Percentiles rank a stretch among this genome's conserved stretches.
These are phyloP conservation scores for Coniochaeta prunicola DNA, from an alignment of 2,329 filamentous ascomycete genomes.

Conservation along the genomic window DNA sequence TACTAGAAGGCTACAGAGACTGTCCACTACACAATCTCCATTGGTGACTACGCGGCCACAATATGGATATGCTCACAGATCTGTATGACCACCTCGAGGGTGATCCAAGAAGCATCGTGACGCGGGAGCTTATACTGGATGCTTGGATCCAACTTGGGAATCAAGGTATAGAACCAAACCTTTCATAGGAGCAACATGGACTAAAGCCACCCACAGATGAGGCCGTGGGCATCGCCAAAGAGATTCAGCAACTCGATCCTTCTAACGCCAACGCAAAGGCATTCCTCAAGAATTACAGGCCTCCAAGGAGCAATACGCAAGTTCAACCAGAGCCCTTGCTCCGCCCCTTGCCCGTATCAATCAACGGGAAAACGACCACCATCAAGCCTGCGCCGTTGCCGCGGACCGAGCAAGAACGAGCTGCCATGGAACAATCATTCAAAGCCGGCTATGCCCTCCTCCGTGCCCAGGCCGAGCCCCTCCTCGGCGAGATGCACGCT, in stretches of 20 bases:
- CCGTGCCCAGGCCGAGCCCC: slow-evolving; percentile 2
- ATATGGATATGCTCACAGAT: slow-evolving; percentile 5
- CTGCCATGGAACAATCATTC: slow-evolving; percentile 1
- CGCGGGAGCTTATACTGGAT: slow-evolving; percentile 9
- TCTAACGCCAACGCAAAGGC: slow-evolving; percentile 1
- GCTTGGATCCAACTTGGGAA: slow-evolving; percentile 9
- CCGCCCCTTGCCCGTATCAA: background rate
- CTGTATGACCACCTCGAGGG: slow-evolving; percentile 9
- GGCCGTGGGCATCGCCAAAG: slow-evolving; percentile 7
- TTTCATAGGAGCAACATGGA: background rate
- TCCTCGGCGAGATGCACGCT: slow-evolving; percentile 8
- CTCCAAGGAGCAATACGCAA: background rate
- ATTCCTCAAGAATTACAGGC: background rate
- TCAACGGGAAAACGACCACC: background rate
- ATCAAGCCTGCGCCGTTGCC: background rate
- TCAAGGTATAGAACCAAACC: background rate
- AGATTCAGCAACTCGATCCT: slow-evolving; percentile 8
- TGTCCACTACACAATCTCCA: background rate
- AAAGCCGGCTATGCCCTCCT: background rate
- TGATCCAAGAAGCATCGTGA: slow-evolving; percentile 4
- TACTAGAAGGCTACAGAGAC: background rate
- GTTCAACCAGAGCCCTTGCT: background rate
- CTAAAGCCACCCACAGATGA: slow-evolving; percentile 4
- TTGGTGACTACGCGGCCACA: background rate
- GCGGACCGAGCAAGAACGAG: background rate